Evolutionary conservation across 805 yeast species (phyloP), one percentile per base, ranked within the genome.

Genomic region (Candida nanaspora): DNA sequence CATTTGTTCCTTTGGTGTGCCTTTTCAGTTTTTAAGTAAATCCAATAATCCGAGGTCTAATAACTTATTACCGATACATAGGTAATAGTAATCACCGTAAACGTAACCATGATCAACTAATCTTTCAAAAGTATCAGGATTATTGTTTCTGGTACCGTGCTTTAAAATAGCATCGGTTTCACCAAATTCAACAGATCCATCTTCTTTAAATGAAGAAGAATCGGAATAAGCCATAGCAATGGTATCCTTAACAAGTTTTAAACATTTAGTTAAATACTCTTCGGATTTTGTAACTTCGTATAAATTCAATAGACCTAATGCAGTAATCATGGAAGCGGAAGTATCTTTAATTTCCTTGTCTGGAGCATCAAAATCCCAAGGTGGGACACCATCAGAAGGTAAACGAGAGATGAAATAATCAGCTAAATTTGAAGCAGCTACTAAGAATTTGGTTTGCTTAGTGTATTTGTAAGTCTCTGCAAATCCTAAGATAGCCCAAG

Each of bases 401-500:
- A 57, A 41, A n/a, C 49, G 43, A 6, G 46, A 28, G 15, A 57
- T 20, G 39, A 56, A 58, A 38, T 46, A 51, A 14, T 58, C 51
- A 15, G 54, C 54, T 8, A 51, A 37, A 2, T 50, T 46, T 28
- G 47, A 49, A 19, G 62, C 49, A 6, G 53, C 55, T 13, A 55
- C 52, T 32, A 57, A 47, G 46, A 56, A 59, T 42, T 48, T 46
- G 18, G 33, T 16, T 23, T 55, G 45, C 34, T 46, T 49, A 25
- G 63, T 56, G 48, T 51, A 59, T 33, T 37, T 25, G 43, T 57
- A 59, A 14, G 49, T 46, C 21, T 48, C 51, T 8, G 56, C 53
- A 42, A 40, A 59, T 1, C 64, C 64, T 33, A 55, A 45, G 10
- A 59, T 31, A 4, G 55, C 61, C 64, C 64, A 58, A 4, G 63